These are phyloP conservation scores for Xylariaceae sp. DNA, from an alignment of 2,329 filamentous ascomycete genomes.

Conservation along the genomic window DNA sequence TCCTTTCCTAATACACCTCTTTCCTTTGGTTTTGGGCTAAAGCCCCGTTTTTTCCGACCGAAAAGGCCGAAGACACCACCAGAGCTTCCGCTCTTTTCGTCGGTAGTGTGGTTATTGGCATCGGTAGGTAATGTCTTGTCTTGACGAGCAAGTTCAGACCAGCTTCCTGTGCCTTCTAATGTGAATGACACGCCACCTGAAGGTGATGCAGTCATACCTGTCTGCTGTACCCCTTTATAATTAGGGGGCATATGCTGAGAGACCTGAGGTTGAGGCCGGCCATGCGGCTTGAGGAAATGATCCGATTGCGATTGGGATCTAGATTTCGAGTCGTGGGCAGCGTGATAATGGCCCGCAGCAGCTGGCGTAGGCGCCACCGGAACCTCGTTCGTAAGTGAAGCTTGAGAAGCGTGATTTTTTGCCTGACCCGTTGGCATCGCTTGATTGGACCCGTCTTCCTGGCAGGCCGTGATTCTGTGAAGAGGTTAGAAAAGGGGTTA, in stretches of 20 bases:
- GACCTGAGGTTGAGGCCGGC: conserved; percentile 19
- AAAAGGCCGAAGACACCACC: conserved; percentile 88
- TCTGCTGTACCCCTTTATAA: conserved; percentile 42
- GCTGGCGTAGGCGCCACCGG: conserved; percentile 35
- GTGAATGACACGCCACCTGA: conserved; percentile 86
- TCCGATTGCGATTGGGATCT: conserved; percentile 11
- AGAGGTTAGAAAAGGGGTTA: conserved; percentile 7
- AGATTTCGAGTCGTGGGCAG: conserved; percentile 13
- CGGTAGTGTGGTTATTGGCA: conserved; percentile 47
- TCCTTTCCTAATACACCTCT: conserved; percentile 92
- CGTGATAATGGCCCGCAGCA: conserved; percentile 23
- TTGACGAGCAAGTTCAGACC: conserved; percentile 84
- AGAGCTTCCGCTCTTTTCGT: conserved; percentile 49
- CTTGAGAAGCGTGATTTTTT: conserved; percentile 36
- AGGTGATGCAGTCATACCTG: conserved; percentile 65
- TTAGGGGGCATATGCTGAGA: conserved; percentile 39
- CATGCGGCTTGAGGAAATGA: conserved; percentile 9
- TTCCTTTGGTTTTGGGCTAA: conserved; percentile 92
- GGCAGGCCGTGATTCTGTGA: conserved; percentile 35
- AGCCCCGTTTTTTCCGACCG: conserved; percentile 81
- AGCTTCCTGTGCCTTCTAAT: conserved; percentile 81
- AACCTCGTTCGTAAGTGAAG: conserved; percentile 48
- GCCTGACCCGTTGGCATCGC: conserved; percentile 20
- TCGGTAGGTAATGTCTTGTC: conserved; percentile 69
- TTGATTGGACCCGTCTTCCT: conserved; percentile 23